Evolutionary conservation across 2,329 filamentous ascomycete species (phyloP), one percentile per base, ranked within the genome.

Genomic region (Colletotrichum truncatum): DNA sequence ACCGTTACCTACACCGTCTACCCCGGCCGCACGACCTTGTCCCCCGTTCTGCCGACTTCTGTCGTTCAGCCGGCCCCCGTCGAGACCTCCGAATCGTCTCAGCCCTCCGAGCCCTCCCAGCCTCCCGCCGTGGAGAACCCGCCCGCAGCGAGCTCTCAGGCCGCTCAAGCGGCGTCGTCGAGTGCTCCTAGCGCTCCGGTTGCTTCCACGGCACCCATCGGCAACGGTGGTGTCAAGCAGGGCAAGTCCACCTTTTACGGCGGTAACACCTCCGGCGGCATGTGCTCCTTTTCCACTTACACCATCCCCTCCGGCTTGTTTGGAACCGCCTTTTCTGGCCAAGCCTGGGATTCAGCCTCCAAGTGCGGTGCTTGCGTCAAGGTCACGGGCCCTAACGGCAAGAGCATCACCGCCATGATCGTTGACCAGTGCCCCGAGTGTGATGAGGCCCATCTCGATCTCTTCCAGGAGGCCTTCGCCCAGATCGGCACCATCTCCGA

Each of bases 201-300:
- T 18, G 56, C 48, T 18, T 52, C 45, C 45, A 38, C 51, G 32
- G 30, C 28, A 28, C 43, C 51, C n/a, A 52, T 57, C 36, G 46
- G 58, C 51, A 25, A 49, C 41, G 16, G 28, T 46, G 43, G 7
- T 7, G 38, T 36, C 43, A 66, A 41, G 9, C 32, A 32, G 49
- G 82, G 82, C 66, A 70, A 77, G 61, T 82, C 83, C 45, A 87
- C 85, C 48, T 85, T 80, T 69, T 87, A 88, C 70, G 82, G 83
- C 30, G 85, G 86, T 28, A 85, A 87, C 72, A 73, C 88, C 2
- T 74, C 76, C 5, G 88, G 88, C 38, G 89, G 89, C 67, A 83
- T 82, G 64, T 92, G 89, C 76, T 87, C 85, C 11, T 91, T 91
- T 80, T 80, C 81, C 7, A 85, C 82, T 53, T 91, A 90, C 78